Evolutionary conservation across 768 basidiomycete genomes (phyloP).

Genomic region (Russula foetens): DNA sequence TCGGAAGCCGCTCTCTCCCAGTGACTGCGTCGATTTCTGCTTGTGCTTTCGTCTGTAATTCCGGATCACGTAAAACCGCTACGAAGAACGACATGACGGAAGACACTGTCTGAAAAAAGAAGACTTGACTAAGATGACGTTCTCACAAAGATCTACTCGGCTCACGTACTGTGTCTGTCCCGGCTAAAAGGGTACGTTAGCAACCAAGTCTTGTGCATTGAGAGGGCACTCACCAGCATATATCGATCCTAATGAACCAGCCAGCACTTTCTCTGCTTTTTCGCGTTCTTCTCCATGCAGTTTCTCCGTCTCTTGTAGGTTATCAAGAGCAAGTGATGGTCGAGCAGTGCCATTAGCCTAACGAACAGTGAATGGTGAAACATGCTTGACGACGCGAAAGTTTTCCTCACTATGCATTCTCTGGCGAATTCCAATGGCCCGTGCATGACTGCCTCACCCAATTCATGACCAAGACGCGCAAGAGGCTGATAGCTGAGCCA

Average conservation of each 20-base stretch:
- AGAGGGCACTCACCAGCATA: background rate
- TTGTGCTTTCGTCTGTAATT: slow-evolving; percentile 24
- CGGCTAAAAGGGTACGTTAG: background rate
- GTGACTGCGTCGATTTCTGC: slow-evolving; percentile 25
- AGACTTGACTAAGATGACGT: background rate
- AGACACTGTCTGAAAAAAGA: background rate
- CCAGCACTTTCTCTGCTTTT: background rate
- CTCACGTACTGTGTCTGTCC: background rate
- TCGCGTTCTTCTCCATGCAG: background rate
- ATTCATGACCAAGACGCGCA: background rate
- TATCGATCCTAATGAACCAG: background rate
- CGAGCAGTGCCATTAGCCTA: slow-evolving; percentile 6
- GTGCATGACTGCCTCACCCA: background rate
- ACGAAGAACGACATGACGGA: slow-evolving; percentile 22
- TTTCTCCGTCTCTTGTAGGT: background rate
- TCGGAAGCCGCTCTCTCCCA: slow-evolving; percentile 24
- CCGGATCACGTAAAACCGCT: slow-evolving; percentile 23
- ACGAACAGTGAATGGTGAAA: too few relatives aligned
- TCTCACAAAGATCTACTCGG: background rate
- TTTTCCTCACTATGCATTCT: background rate
- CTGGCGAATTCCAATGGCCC: background rate
- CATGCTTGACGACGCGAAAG: background rate
- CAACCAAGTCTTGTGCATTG: background rate
- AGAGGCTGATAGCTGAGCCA: slow-evolving; percentile 11
- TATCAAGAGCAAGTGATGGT: slow-evolving; percentile 4